Conservation (phyloP, 768 basidiomycete species). For the Lactarius tabidus region DNA sequence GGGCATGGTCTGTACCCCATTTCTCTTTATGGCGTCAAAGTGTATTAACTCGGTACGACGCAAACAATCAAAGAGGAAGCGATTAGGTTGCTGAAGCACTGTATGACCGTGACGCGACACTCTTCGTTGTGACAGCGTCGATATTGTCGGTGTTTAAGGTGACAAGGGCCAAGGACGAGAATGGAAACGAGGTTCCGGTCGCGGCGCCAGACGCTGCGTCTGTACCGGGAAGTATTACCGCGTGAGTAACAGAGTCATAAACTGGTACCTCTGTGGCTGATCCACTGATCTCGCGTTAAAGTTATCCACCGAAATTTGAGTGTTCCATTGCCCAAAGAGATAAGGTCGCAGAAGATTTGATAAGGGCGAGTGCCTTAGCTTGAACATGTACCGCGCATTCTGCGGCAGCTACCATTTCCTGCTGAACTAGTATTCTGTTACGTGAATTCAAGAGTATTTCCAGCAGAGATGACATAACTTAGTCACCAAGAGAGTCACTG, state of each 20-base stretch:
- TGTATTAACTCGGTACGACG: too few species aligned
- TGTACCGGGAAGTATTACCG: neutral
- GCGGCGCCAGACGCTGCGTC: neutral
- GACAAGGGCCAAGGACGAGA: constrained; percentile 6
- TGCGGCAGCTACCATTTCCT: too few species aligned
- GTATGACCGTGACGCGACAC: neutral
- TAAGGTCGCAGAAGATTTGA: neutral
- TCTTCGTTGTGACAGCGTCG: neutral
- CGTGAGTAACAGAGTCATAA: neutral
- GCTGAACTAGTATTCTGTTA: too few species aligned
- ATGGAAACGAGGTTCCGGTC: neutral
- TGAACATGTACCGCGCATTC: neutral
- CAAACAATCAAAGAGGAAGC: too few species aligned
- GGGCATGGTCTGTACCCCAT: too few species aligned
- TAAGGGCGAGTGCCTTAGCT: neutral
- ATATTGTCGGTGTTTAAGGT: constrained; percentile 11
- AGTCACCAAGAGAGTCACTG: too few species aligned
- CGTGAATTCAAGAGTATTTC: too few species aligned
- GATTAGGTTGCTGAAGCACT: too few species aligned
- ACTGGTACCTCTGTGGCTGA: neutral
- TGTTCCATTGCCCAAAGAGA: neutral
- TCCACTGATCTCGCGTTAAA: neutral
- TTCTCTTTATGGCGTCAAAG: too few species aligned
- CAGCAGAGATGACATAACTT: too few species aligned
- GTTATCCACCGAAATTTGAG: neutral